Percentiles rank a stretch among this genome's conserved stretches.
These are phyloP conservation scores for Amanita rubescens DNA, from an alignment of 768 basidiomycete genomes.

Conservation along the genomic window DNA sequence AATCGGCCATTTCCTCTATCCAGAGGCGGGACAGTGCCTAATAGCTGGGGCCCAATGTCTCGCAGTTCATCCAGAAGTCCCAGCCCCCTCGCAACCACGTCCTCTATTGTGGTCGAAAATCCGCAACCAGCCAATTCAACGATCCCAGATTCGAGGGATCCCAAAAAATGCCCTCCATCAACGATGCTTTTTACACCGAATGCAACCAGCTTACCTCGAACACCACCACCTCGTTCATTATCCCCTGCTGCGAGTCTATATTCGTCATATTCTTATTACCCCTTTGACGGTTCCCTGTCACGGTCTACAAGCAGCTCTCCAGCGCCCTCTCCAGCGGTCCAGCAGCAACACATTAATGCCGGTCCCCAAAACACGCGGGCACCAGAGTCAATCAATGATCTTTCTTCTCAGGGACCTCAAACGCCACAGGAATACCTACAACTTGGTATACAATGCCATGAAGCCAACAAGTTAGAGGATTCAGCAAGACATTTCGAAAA, in stretches of 20 bases:
- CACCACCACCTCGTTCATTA: slow-evolving; percentile 27
- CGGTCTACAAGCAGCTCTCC: slow-evolving; percentile 31
- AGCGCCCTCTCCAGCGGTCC: slow-evolving; percentile 6
- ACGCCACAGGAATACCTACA: slow-evolving; percentile 66
- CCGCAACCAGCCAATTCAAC: not conserved
- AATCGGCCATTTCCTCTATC: not conserved
- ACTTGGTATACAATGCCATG: slow-evolving; percentile 72
- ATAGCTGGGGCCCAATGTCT: not conserved
- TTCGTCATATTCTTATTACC: slow-evolving; percentile 63
- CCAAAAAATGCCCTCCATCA: not conserved
- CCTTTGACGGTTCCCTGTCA: slow-evolving; percentile 37
- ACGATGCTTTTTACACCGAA: not conserved
- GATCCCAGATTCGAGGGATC: not conserved
- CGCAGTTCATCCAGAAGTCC: slow-evolving; percentile 7
- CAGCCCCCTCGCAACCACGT: slow-evolving; percentile 5
- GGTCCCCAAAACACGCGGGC: slow-evolving; percentile 2
- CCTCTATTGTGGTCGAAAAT: not conserved
- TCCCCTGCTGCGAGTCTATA: slow-evolving; percentile 39
- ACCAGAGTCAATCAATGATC: slow-evolving; percentile 9
- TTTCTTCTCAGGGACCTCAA: slow-evolving; percentile 11
- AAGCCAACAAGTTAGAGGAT: slow-evolving; percentile 61
- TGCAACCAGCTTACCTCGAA: slow-evolving; percentile 14
- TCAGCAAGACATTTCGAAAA: slow-evolving; percentile 71
- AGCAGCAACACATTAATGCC: not conserved
- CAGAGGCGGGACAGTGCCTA: not conserved